A percentile compares a stretch with the other conserved stretches of the same genome.
These are phyloP conservation scores for Fusarium humuli DNA, from an alignment of 2,329 filamentous ascomycete species.

Conservation along the genomic window DNA sequence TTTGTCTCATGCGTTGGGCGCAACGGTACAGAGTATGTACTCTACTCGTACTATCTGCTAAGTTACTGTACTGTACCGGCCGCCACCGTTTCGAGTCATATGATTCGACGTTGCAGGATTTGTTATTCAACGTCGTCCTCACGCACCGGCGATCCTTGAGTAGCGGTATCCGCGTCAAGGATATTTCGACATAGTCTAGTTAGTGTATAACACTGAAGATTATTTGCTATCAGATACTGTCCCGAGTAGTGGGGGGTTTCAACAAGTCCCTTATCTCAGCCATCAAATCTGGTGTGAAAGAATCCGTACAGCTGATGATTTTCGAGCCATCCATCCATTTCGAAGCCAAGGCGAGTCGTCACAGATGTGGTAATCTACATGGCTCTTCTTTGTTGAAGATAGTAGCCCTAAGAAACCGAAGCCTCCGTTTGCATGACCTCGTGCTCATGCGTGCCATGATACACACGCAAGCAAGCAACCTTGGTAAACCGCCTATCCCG, in stretches of 20 bases:
- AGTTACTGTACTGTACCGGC: background rate
- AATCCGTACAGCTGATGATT: background rate
- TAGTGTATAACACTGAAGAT: too few species aligned
- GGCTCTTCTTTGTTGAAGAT: background rate
- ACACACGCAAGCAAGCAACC: slow-evolving; percentile 16
- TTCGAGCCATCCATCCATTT: background rate
- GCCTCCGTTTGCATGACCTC: slow-evolving; percentile 32
- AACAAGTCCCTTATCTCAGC: background rate
- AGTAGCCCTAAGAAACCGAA: slow-evolving; percentile 14
- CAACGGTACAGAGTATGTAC: slow-evolving; percentile 21
- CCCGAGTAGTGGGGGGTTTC: background rate
- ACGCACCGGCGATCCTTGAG: slow-evolving; percentile 21
- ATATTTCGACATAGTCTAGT: background rate
- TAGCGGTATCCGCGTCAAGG: background rate
- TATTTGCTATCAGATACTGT: background rate
- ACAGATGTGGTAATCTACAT: background rate
- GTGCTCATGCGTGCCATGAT: slow-evolving; percentile 36
- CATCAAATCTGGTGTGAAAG: background rate
- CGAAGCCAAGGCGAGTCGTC: background rate
- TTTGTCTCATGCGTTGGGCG: slow-evolving; percentile 19
- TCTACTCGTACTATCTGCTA: slow-evolving; percentile 8
- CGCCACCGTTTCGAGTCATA: slow-evolving; percentile 36
- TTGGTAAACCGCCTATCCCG: slow-evolving; percentile 25
- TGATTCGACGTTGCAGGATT: slow-evolving; percentile 27
- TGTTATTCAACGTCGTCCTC: slow-evolving; percentile 12